Evolutionary conservation across 805 yeast genomes (phyloP).

Genomic region (Pichia manshurica): DNA sequence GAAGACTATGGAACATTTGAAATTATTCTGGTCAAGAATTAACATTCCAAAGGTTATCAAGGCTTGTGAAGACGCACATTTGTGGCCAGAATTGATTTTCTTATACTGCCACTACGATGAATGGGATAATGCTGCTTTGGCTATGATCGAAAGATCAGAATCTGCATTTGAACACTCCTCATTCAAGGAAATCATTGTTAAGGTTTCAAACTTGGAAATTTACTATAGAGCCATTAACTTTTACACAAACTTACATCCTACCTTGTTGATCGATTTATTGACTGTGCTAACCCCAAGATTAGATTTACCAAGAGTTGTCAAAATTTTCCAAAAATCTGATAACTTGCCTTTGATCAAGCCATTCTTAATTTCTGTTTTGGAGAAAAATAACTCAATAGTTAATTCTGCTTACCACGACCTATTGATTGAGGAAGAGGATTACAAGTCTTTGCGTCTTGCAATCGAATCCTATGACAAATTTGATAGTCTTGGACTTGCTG

Average conservation of each 20-base stretch:
- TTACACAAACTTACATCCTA: constrained; percentile 88
- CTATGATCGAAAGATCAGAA: constrained; percentile 93
- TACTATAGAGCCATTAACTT: constrained; percentile 96
- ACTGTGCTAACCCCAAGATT: constrained; percentile 81
- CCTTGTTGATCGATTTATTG: constrained; percentile 79
- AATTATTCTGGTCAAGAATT: constrained; percentile 95
- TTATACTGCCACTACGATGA: constrained; percentile 97
- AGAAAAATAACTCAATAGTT: constrained; percentile 84
- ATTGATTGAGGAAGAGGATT: constrained; percentile 93
- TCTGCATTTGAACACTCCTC: constrained; percentile 89
- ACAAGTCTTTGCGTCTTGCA: constrained; percentile 79
- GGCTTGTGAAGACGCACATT: constrained; percentile 88
- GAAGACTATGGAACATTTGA: constrained; percentile 91
- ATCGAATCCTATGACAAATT: constrained; percentile 88
- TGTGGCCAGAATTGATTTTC: constrained; percentile 95
- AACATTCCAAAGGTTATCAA: constrained; percentile 95
- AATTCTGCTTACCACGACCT: constrained; percentile 94
- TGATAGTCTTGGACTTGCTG: constrained; percentile 88
- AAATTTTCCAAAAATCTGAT: constrained; percentile 91
- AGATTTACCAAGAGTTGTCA: constrained; percentile 90
- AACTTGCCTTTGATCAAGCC: constrained; percentile 95
- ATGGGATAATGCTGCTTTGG: constrained; percentile 97
- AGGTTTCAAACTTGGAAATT: constrained; percentile 92
- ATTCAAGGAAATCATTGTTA: constrained; percentile 90
- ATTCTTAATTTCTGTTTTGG: constrained; percentile 85